A percentile compares a stretch with the other conserved stretches of the same genome.
Conservation (phyloP, 1,284 basidiomycete species). For the Apiotrichum veenhuisii region DNA sequence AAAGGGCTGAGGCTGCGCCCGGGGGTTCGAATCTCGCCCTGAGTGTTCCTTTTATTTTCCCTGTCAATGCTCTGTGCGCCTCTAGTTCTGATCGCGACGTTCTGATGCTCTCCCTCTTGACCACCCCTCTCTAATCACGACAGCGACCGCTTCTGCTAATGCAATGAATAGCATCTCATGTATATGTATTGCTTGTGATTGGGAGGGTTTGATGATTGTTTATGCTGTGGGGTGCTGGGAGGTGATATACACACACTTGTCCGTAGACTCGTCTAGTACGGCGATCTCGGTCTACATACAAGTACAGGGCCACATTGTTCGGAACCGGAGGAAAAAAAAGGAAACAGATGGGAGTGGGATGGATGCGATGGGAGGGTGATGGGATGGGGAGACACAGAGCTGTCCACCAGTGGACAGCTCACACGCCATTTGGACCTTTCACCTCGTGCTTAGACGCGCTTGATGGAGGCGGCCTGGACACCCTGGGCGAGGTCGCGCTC, state of each 20-base stretch:
- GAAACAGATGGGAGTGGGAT: not conserved
- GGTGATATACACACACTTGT: conserved; percentile 3
- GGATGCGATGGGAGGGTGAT: not conserved
- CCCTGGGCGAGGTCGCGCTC: conserved; percentile 70
- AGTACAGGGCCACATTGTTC: not conserved
- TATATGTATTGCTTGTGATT: not conserved
- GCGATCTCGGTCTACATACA: conserved; percentile 7
- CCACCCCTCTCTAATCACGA: no score
- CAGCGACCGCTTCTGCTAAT: no score
- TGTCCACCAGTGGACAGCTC: not conserved
- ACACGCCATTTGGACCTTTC: no score
- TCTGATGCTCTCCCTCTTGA: no score
- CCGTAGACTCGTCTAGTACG: conserved; percentile 7
- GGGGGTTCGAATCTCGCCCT: no score
- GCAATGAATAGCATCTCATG: not conserved
- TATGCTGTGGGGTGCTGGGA: no score
- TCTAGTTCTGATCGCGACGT: no score
- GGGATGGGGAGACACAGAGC: not conserved
- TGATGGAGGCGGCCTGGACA: conserved; percentile 50
- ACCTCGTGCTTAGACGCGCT: not conserved
- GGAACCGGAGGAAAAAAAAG: not conserved
- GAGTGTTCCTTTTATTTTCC: no score
- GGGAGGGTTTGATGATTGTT: not conserved
- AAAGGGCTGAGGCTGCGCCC: no score
- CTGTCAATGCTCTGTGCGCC: no score